Evolutionary conservation across 306 rosid species (phyloP).

Genomic region (cucumber (Cucumis sativus)): DNA sequence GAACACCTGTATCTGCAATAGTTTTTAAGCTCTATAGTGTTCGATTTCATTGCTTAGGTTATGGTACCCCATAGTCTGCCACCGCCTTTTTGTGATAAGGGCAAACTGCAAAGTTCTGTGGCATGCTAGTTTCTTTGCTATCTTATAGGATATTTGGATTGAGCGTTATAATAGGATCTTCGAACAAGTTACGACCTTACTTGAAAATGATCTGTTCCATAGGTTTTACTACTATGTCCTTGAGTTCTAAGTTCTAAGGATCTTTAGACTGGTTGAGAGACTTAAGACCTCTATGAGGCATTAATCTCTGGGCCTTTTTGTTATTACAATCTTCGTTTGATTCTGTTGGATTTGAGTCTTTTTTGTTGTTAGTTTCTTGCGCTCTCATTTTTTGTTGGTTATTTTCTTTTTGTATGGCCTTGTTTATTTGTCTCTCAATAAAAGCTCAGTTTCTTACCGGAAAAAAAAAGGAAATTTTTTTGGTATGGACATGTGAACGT

Average conservation of each 20-base stretch:
- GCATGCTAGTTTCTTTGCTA: neutral
- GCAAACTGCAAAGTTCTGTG: no score
- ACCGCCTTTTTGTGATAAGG: no score
- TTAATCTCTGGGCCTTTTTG: neutral
- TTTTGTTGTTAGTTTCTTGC: neutral
- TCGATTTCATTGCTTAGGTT: neutral
- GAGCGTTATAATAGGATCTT: neutral
- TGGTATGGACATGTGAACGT: neutral
- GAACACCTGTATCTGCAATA: neutral
- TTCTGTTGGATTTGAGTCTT: neutral
- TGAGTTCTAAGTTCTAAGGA: no score
- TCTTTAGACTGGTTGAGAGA: neutral
- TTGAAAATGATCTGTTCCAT: no score
- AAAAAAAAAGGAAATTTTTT: no score
- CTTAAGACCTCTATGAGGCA: neutral
- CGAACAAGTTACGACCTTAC: no score
- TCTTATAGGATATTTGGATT: no score
- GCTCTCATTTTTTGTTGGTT: neutral
- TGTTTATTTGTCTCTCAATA: no score
- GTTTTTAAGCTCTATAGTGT: neutral
- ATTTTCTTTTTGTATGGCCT: neutral
- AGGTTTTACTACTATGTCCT: no score
- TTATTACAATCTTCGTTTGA: neutral
- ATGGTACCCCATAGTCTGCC: neutral
- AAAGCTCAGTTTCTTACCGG: neutral